Base-by-base conservation (phyloP, 306 rosid genomes). In the Dalbergia cultrata region DNA sequence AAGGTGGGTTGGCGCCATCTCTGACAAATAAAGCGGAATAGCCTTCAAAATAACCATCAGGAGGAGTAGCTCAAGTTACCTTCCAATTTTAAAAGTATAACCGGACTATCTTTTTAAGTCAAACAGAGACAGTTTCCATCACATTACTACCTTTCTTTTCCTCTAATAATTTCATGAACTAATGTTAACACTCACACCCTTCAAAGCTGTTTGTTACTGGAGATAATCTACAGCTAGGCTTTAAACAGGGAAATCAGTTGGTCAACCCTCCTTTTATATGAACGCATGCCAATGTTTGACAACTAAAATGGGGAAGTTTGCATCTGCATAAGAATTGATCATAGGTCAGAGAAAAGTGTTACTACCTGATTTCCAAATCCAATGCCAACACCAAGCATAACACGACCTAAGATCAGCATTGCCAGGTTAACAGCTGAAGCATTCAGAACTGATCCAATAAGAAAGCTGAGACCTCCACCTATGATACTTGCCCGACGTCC, bases 321-420 rank as follows among this genome's bases (percentile, higher is more conserved):
- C 13, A 22, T 7, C 31, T 64, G 26, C 60, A 61, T 62, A 45
- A 50, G 73, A 34, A 65, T 52, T 75, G 26, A 76, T 81, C 13
- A 53, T 3, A 71, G 11, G 16, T 33, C 31, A 75, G 43, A 52
- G 67, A 78, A 65, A 73, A 21, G 9, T 45, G 33, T 12, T 78
- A 35, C 53, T 83, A 95, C 97, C 97, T 95, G 98, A 80, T 95
- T 91, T 52, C 97, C 98, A 78, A 95, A 95, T 57, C 98, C 98
- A 50, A 95, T 95, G 63, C 98, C 98, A 45, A 95, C 74, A 22
- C 98, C 98, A 58, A 95, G 97, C 98, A 95, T 84, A 79, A 95
- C 91, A 58, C 97, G 85, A 13, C 98, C 97, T 22, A 91, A 12
- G 50, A 95, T 81, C 70, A 95, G 92, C 97, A 95, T 95, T 66